Evolutionary conservation across 768 basidiomycete genomes (phyloP).

Genomic region (Tylopilus cervinicoccineus): DNA sequence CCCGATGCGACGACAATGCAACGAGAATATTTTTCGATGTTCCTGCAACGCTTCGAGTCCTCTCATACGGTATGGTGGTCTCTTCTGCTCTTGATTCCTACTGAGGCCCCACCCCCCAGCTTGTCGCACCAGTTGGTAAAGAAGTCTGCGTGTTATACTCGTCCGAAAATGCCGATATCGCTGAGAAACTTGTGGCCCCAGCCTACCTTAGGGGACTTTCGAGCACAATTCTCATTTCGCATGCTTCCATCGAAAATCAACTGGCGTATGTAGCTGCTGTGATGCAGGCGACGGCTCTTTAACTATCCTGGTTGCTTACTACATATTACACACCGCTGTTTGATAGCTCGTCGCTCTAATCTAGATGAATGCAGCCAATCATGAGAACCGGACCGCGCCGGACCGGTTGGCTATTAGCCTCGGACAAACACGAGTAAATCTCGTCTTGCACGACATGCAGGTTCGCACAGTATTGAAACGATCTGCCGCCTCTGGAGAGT

Average conservation of each 20-base stretch:
- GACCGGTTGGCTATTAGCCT: not conserved
- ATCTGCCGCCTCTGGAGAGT: conserved; percentile 36
- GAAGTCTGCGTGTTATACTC: conserved; percentile 59
- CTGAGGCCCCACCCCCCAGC: conserved; percentile 36
- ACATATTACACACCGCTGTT: not conserved
- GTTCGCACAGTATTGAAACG: conserved; percentile 41
- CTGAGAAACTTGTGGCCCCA: conserved; percentile 50
- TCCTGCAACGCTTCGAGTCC: conserved; percentile 45
- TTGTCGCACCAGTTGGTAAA: conserved; percentile 48
- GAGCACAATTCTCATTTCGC: conserved; percentile 47
- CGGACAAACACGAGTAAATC: conserved; percentile 22
- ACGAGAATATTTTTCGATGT: conserved; percentile 44
- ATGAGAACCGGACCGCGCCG: not conserved
- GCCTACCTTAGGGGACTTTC: conserved; percentile 40
- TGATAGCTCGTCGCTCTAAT: not conserved
- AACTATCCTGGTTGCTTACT: not conserved
- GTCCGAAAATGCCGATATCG: conserved; percentile 43
- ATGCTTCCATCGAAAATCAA: conserved; percentile 55
- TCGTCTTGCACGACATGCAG: conserved; percentile 25
- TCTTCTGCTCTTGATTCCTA: not conserved
- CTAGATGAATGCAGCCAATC: not conserved
- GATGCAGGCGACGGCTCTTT: conserved; percentile 24
- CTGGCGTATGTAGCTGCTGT: conserved; percentile 56
- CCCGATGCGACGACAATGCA: conserved; percentile 39
- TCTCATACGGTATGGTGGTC: conserved; percentile 48